Evolutionary conservation across 208 protist species (phyloP).

Genomic region (Naegleria lovaniensis): DNA sequence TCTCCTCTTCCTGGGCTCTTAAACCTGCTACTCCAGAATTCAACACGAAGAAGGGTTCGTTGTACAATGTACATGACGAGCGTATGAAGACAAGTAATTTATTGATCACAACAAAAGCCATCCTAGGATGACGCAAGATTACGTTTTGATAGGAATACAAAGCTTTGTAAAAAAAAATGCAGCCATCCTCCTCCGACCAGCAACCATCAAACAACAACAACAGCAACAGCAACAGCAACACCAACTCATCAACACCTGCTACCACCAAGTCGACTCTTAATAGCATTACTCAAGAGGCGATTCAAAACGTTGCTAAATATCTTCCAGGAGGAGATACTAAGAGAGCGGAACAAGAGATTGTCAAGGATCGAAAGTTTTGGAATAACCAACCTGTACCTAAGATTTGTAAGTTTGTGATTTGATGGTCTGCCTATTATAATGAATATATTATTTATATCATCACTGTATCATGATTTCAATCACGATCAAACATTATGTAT

Average conservation of each 20-base stretch:
- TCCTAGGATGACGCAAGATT: no score
- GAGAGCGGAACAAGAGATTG: background rate
- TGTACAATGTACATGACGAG: no score
- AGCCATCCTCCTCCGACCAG: background rate
- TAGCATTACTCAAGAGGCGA: background rate
- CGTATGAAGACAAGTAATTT: no score
- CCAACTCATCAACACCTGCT: background rate
- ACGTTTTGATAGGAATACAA: no score
- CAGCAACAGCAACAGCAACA: background rate
- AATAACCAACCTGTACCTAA: conserved; percentile 58
- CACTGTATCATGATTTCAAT: no score
- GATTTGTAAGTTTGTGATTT: conserved; percentile 17
- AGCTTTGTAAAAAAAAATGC: background rate
- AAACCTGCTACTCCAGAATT: no score
- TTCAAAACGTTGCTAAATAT: background rate
- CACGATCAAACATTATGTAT: no score
- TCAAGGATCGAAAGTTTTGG: conserved; percentile 47
- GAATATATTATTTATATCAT: no score
- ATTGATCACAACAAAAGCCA: no score
- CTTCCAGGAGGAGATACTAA: background rate
- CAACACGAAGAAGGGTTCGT: no score
- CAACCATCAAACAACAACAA: background rate
- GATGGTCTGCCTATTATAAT: background rate
- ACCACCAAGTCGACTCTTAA: background rate
- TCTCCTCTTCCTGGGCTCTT: no score